These are phyloP conservation scores for Arthrobotrys musiformis DNA, from an alignment of 2,329 filamentous ascomycete species.

Conservation along the genomic window DNA sequence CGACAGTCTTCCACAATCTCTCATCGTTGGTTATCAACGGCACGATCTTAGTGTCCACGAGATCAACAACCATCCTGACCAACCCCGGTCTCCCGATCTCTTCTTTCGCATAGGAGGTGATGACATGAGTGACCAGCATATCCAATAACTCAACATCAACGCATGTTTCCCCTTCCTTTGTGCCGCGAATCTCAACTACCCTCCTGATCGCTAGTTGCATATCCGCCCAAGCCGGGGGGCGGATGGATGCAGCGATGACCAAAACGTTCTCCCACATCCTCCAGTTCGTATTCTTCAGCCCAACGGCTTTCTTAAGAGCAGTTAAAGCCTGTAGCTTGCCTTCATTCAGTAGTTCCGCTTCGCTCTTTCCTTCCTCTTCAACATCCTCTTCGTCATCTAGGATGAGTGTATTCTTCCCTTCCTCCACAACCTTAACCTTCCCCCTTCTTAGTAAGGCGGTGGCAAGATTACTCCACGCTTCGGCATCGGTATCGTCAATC, in stretches of 20 bases:
- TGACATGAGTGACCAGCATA: slow-evolving; percentile 77
- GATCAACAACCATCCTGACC: slow-evolving; percentile 72
- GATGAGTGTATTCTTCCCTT: slow-evolving; percentile 50
- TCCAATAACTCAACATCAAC: slow-evolving; percentile 79
- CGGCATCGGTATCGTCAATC: slow-evolving; percentile 85
- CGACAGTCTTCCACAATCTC: slow-evolving; percentile 79
- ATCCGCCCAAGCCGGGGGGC: slow-evolving; percentile 78
- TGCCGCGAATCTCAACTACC: slow-evolving; percentile 77
- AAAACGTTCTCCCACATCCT: slow-evolving; percentile 98
- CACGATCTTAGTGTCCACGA: slow-evolving; percentile 79
- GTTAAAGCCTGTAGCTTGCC: slow-evolving; percentile 68
- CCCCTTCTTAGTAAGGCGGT: slow-evolving; percentile 77
- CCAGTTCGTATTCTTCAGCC: slow-evolving; percentile 84
- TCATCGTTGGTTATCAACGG: slow-evolving; percentile 85
- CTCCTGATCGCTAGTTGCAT: slow-evolving; percentile 79
- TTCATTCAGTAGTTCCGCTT: slow-evolving; percentile 58
- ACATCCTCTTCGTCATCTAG: slow-evolving; percentile 58
- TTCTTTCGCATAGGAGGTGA: slow-evolving; percentile 65
- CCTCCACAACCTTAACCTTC: slow-evolving; percentile 60
- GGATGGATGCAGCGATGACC: slow-evolving; percentile 81
- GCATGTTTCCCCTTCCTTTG: slow-evolving; percentile 76
- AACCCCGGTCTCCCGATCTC: slow-evolving; percentile 64
- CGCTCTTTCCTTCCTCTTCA: slow-evolving; percentile 61
- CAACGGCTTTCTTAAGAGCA: slow-evolving; percentile 87
- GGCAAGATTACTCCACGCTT: slow-evolving; percentile 94